Conservation (phyloP, 129 eudicot species). For the Deinandra increscens region DNA sequence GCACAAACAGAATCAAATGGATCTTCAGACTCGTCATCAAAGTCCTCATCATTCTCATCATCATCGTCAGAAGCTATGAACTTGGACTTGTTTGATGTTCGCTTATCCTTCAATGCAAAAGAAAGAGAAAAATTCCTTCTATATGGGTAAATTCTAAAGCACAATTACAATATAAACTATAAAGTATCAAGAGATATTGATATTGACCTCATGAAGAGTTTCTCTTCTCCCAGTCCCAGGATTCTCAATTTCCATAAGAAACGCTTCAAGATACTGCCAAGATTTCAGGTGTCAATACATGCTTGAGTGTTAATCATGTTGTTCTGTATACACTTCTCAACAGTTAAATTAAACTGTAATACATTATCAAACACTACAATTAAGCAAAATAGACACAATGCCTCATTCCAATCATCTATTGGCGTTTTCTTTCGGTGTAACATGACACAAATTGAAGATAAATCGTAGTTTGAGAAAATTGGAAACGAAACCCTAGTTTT, state of each 20-base stretch:
- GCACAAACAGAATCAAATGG: constrained; percentile 66
- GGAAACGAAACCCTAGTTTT: background rate
- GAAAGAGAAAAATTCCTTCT: background rate
- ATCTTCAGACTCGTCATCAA: constrained; percentile 29
- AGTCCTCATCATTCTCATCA: constrained; percentile 18
- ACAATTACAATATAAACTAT: too few relatives aligned
- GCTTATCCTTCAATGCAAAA: constrained; percentile 37
- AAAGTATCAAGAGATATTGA: background rate
- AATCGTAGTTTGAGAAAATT: background rate
- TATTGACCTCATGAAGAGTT: constrained; percentile 43
- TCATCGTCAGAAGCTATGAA: constrained; percentile 31
- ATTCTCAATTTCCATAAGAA: constrained; percentile 39
- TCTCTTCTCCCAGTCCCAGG: constrained; percentile 34
- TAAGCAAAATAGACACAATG: background rate
- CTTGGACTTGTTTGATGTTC: constrained; percentile 20
- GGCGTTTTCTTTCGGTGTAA: background rate
- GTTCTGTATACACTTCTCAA: background rate
- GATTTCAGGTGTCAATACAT: constrained; percentile 12
- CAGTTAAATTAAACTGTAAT: background rate
- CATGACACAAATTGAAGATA: background rate
- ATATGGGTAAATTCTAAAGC: background rate
- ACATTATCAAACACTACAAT: background rate
- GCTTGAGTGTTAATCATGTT: background rate
- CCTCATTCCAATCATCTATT: background rate
- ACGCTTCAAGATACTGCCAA: constrained; percentile 41